phyloP scores from a whole-genome alignment of 495 filamentous ascomycete species.

The Glonium stellatum region DNA sequence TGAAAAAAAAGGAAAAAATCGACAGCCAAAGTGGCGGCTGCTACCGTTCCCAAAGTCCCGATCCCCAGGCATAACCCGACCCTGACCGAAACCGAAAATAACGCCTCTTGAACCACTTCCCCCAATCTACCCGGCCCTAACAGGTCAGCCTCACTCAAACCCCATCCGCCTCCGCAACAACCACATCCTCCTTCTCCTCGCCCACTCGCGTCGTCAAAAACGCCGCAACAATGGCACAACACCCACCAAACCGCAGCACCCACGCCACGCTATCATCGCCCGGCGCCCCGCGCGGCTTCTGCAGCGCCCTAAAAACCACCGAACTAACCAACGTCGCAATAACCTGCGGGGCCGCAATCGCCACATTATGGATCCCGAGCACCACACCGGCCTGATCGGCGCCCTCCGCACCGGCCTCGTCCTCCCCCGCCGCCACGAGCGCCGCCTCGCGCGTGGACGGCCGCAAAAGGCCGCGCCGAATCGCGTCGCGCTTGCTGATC shows the following conservation, averaged over 20 bases:
- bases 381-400: constrained; percentile 81
- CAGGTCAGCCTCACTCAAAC: background rate
- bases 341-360: constrained; percentile 80
- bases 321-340: constrained; percentile 75
- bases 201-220: constrained; percentile 38
- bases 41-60: background rate
- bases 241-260: constrained; percentile 72
- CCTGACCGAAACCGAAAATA: background rate
- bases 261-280: constrained; percentile 83
- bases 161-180: constrained; percentile 2
- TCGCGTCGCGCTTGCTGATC: constrained; percentile 68
- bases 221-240: constrained; percentile 70
- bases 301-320: constrained; percentile 69
- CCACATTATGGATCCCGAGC: constrained; percentile 86
- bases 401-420: constrained; percentile 40
- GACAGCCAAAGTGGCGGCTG: too few relatives aligned
- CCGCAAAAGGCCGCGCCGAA: constrained; percentile 50
- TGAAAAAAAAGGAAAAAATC: too few relatives aligned
- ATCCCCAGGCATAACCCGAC: background rate
- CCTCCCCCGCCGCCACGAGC: constrained; percentile 35
- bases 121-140: background rate
- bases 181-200: constrained; percentile 30
- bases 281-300: constrained; percentile 73
- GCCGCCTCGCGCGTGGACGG: constrained; percentile 27
- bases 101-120: background rate